Evolutionary conservation across 1,284 basidiomycete species (phyloP), one percentile per base, ranked within the genome.

Genomic region (Pisolithus thermaeus): DNA sequence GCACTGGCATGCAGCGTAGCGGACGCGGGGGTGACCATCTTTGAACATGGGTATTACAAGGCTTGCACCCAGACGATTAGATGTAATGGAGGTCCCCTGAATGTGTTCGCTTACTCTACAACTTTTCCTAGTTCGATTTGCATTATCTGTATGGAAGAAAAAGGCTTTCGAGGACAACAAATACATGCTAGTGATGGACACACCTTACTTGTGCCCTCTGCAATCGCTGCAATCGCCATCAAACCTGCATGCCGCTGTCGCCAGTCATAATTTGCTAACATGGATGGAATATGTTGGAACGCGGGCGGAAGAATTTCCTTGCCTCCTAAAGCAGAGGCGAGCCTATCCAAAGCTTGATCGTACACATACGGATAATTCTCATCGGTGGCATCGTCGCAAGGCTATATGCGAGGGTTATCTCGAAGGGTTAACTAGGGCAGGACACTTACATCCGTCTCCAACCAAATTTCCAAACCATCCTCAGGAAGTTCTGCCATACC

Each of bases 1-100:
- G 75, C 90, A 92, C 69, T 92, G 90, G 66, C 90, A 89, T 39
- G 92, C 89, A 1, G 88, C 90, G 63, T 84, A 87, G 27, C 90
- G 77, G 2, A 93, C 90, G 2, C 91, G 76, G 1, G 90, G 89
- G 70, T 93, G 84, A 0, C 81, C 64, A 64, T 93, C 91, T 43
- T 71, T 71, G 61, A 91, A 90, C 73, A 84, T 80, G 0, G 88
- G 87, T 0, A 78, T 78, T 22, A 93, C 84, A 12, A 92, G 74
- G 23, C 85, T 89, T 42, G 23, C 4, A 52, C 40, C 11, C 47
- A 40, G 22, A 22, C 12, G 38, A 52, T 40, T 28, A 55, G 36
- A 46, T 20, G 23, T 22, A 25, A 49, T 35, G 42, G 30, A 46
- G 18, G 22, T 20, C 40, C 35, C 28, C 28, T 22, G 49, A 53